Evolutionary conservation across 179 eudicot species (phyloP).

Genomic region (Carnegiea gigantea): DNA sequence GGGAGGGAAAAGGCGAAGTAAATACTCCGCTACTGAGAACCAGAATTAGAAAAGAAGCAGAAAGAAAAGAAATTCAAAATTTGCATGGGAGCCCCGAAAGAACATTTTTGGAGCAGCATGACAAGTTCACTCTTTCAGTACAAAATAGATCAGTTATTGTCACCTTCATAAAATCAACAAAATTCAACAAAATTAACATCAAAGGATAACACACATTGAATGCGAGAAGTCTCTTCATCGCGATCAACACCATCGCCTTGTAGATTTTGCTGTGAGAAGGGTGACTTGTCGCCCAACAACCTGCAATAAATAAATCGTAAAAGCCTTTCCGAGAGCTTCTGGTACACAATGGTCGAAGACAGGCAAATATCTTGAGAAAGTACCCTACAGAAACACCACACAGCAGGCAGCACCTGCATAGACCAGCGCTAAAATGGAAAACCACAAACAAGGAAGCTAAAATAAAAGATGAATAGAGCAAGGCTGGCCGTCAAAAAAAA

Average conservation of each 20-base stretch:
- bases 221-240: conserved; percentile 92
- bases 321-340: background rate
- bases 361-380: background rate
- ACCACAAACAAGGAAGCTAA: background rate
- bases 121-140: background rate
- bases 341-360: background rate
- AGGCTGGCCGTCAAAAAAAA: too few species aligned
- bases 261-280: conserved; percentile 89
- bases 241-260: conserved; percentile 96
- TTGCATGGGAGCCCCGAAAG: background rate
- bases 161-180: background rate
- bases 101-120: background rate
- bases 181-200: conserved; percentile 11
- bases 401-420: background rate
- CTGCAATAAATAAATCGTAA: conserved; percentile 39
- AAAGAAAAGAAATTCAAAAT: too few species aligned
- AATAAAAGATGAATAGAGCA: background rate
- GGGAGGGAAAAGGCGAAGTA: too few species aligned
- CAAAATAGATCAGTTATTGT: background rate
- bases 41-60: background rate
- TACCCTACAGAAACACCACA: background rate
- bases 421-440: background rate
- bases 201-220: conserved; percentile 58
- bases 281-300: conserved; percentile 97
- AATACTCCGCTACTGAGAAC: background rate